Conservation (phyloP, 2,329 filamentous ascomycete genomes). For the Onygena corvina region DNA sequence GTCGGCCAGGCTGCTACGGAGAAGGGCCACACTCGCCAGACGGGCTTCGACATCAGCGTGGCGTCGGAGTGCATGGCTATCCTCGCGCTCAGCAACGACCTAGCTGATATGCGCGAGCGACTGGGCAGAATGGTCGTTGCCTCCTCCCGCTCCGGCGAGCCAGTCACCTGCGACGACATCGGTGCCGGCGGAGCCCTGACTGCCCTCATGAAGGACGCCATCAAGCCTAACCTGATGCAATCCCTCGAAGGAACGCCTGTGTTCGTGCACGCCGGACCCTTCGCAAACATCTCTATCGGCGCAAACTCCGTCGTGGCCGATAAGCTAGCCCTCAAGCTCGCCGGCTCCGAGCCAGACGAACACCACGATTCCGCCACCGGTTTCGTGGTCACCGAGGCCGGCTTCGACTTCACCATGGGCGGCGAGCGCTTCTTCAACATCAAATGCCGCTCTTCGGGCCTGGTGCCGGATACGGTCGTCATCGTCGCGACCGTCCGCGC, state of each 20-base stretch:
- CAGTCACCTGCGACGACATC: slow-evolving; percentile 91
- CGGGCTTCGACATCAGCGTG: slow-evolving; percentile 94
- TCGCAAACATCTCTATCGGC: slow-evolving; percentile 96
- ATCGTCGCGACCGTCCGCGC: slow-evolving; percentile 92
- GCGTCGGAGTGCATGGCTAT: slow-evolving; percentile 98
- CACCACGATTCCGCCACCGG: slow-evolving; percentile 70
- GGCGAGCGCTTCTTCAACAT: slow-evolving; percentile 99
- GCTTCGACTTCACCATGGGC: slow-evolving; percentile 99
- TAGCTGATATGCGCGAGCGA: slow-evolving; percentile 81
- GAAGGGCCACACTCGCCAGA: slow-evolving; percentile 75
- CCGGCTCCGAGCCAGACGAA: slow-evolving; percentile 86
- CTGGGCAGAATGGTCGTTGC: slow-evolving; percentile 93
- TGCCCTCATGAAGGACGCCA: slow-evolving; percentile 92
- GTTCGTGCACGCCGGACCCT: slow-evolving; percentile 93
- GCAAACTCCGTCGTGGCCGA: slow-evolving; percentile 92
- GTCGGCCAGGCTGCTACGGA: slow-evolving; percentile 82
- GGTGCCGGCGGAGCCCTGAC: slow-evolving; percentile 85
- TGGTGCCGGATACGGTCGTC: slow-evolving; percentile 85
- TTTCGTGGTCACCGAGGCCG: slow-evolving; percentile 91
- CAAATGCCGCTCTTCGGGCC: slow-evolving; percentile 90
- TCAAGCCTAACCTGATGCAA: slow-evolving; percentile 99
- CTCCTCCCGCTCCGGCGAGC: slow-evolving; percentile 70
- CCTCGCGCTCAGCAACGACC: slow-evolving; percentile 76
- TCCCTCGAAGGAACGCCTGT: slow-evolving; percentile 93
- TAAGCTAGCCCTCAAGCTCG: slow-evolving; percentile 88